Conservation (phyloP, 495 filamentous ascomycete genomes). For the Venustampulla echinocandica region DNA sequence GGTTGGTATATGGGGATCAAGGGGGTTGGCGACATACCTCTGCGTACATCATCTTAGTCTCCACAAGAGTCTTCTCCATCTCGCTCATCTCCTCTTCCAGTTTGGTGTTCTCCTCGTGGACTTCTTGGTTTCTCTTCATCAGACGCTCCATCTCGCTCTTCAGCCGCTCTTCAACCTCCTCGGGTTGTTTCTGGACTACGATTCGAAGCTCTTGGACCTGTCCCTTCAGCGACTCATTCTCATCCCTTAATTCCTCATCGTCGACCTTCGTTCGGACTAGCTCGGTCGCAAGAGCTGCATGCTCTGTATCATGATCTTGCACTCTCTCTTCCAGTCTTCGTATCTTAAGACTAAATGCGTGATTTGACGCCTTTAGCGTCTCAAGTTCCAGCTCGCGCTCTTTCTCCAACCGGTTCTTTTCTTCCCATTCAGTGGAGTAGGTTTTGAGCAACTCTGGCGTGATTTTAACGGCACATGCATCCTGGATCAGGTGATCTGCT, state of each 20-base stretch:
- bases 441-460: slow-evolving; percentile 66
- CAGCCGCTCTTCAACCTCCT: slow-evolving; percentile 76
- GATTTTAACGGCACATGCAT: slow-evolving; percentile 86
- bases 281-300: slow-evolving; percentile 84
- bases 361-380: slow-evolving; percentile 53
- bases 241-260: slow-evolving; percentile 78
- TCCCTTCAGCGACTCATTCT: slow-evolving; percentile 74
- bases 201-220: slow-evolving; percentile 75
- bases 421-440: slow-evolving; percentile 88
- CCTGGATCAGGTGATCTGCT: slow-evolving; percentile 84
- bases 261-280: slow-evolving; percentile 87
- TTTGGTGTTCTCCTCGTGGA: slow-evolving; percentile 84
- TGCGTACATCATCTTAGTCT: slow-evolving; percentile 89
- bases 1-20: not conserved
- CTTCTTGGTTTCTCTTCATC: slow-evolving; percentile 85
- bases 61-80: slow-evolving; percentile 89
- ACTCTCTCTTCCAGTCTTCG: slow-evolving; percentile 78
- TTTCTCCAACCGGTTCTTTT: slow-evolving; percentile 66
- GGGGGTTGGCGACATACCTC: slow-evolving; percentile 63
- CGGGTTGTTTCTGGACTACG: slow-evolving; percentile 81
- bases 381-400: slow-evolving; percentile 82
- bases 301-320: slow-evolving; percentile 85
- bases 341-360: slow-evolving; percentile 57
- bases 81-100: slow-evolving; percentile 87
- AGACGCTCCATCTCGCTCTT: slow-evolving; percentile 83